These are phyloP conservation scores for Dactylellina parvicollis DNA, from an alignment of 2,329 filamentous ascomycete species.

Conservation along the genomic window DNA sequence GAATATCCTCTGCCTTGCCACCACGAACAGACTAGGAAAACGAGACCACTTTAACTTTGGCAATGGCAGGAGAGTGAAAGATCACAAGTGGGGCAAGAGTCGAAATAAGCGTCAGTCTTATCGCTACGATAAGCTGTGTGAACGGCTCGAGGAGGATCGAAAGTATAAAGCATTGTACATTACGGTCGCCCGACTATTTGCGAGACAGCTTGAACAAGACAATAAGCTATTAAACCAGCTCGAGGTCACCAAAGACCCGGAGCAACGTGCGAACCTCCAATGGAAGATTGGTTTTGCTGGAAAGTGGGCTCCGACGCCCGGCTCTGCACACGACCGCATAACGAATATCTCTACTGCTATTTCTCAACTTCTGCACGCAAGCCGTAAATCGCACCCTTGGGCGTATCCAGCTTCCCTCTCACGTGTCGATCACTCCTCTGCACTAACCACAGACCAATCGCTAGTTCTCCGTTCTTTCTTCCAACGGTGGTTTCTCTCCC, in stretches of 20 bases:
- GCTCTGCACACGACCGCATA: slow-evolving; percentile 69
- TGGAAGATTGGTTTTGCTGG: slow-evolving; percentile 67
- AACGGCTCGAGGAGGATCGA: slow-evolving; percentile 62
- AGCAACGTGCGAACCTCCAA: slow-evolving; percentile 60
- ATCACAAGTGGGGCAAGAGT: background rate
- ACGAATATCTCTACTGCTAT: slow-evolving; percentile 70
- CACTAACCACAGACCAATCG: slow-evolving; percentile 13
- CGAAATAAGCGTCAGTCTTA: slow-evolving; percentile 59
- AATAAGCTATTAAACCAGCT: slow-evolving; percentile 64
- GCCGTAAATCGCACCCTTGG: slow-evolving; percentile 37
- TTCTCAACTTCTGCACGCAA: slow-evolving; percentile 63
- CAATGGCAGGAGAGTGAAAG: slow-evolving; percentile 61
- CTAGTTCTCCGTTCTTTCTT: slow-evolving; percentile 22
- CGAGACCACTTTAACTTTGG: slow-evolving; percentile 62
- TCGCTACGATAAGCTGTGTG: slow-evolving; percentile 63
- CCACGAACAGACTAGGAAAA: slow-evolving; percentile 64
- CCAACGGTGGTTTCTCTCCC: slow-evolving; percentile 67
- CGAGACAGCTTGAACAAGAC: slow-evolving; percentile 64
- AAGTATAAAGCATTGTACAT: slow-evolving; percentile 68
- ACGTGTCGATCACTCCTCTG: slow-evolving; percentile 1
- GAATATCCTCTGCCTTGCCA: slow-evolving; percentile 68
- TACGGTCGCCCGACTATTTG: slow-evolving; percentile 68
- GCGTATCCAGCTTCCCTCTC: slow-evolving; percentile 29
- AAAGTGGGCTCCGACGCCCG: slow-evolving; percentile 70
- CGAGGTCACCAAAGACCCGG: slow-evolving; percentile 58